phyloP scores from a whole-genome alignment of 345 rosid genomes.

The Capsella bursapastoris region DNA sequence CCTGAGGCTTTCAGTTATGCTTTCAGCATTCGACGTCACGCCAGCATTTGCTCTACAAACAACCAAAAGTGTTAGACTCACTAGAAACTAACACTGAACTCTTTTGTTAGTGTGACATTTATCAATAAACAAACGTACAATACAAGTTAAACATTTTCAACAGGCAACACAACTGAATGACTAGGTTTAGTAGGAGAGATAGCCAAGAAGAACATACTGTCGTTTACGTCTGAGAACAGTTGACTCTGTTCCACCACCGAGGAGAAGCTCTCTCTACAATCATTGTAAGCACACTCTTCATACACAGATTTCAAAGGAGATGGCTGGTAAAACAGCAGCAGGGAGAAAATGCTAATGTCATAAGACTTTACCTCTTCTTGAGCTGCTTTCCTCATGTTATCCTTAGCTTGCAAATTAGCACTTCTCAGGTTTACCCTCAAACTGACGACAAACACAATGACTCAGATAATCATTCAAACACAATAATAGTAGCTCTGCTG shows the following conservation, averaged over 20 bases:
- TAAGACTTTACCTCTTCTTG: conserved; percentile 64
- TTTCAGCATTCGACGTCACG: conserved; percentile 94
- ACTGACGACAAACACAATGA: conserved; percentile 47
- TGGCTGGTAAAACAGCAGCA: neutral
- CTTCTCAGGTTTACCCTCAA: conserved; percentile 72
- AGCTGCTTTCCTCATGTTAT: conserved; percentile 84
- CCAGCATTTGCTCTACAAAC: conserved; percentile 86
- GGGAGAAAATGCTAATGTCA: conserved; percentile 16
- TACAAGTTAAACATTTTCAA: neutral
- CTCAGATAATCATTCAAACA: neutral
- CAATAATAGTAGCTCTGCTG: neutral
- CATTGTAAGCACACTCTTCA: conserved; percentile 30
- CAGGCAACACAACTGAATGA: neutral
- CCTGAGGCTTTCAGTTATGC: conserved; percentile 96
- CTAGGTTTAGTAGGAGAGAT: neutral
- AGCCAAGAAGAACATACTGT: conserved; percentile 59
- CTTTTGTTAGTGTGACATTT: neutral
- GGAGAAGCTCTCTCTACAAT: conserved; percentile 85
- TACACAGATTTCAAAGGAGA: neutral
- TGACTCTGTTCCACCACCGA: conserved; percentile 96
- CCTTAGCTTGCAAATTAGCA: conserved; percentile 92
- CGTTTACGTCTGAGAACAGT: conserved; percentile 82
- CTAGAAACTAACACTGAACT: conserved; percentile 7
- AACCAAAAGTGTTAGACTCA: conserved; percentile 8
- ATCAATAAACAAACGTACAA: conserved; percentile 15